Percentiles rank a stretch among this genome's conserved stretches.
Conservation (phyloP, 192 early-diverging fungal genomes). For the Rhizophlyctis rosea region DNA sequence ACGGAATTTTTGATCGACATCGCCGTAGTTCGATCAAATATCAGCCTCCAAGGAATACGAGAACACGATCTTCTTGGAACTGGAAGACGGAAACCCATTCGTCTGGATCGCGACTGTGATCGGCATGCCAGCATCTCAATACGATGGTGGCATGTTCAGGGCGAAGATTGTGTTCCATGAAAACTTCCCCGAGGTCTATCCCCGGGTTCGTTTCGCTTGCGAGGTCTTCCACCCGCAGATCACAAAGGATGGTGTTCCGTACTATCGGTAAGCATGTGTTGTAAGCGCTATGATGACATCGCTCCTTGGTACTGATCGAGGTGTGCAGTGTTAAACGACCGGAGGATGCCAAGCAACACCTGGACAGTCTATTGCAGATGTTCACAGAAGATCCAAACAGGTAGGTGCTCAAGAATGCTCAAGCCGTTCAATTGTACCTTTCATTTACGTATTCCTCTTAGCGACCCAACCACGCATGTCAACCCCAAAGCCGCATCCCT, state of each 20-base stretch:
- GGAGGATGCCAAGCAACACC: slow-evolving; percentile 52
- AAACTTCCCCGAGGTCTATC: slow-evolving; percentile 50
- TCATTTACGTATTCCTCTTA: slow-evolving; percentile 4
- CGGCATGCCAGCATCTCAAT: slow-evolving; percentile 49
- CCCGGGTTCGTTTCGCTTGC: slow-evolving; percentile 50
- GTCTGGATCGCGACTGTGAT: slow-evolving; percentile 54
- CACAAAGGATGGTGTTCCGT: slow-evolving; percentile 56
- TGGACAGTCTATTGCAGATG: slow-evolving; percentile 40
- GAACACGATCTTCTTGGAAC: slow-evolving; percentile 41
- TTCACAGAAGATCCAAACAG: slow-evolving; percentile 39
- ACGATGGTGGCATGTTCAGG: slow-evolving; percentile 60
- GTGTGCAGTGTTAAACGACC: slow-evolving; percentile 32
- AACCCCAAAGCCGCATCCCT: slow-evolving; percentile 39
- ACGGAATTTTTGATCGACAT: not conserved
- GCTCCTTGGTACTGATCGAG: not conserved
- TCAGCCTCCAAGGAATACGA: slow-evolving; percentile 45
- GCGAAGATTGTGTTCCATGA: slow-evolving; percentile 55
- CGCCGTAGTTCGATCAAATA: slow-evolving; percentile 52
- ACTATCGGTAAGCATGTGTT: slow-evolving; percentile 33
- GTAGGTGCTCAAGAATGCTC: not conserved
- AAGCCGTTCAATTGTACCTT: not conserved
- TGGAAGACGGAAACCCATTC: slow-evolving; percentile 56
- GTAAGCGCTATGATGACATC: not conserved
- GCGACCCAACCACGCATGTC: slow-evolving; percentile 43
- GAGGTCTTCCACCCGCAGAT: slow-evolving; percentile 64